Percentiles rank a stretch among this genome's conserved stretches.
phyloP scores from a whole-genome alignment of 129 eudicot genomes.

The Escallonia rubra region DNA sequence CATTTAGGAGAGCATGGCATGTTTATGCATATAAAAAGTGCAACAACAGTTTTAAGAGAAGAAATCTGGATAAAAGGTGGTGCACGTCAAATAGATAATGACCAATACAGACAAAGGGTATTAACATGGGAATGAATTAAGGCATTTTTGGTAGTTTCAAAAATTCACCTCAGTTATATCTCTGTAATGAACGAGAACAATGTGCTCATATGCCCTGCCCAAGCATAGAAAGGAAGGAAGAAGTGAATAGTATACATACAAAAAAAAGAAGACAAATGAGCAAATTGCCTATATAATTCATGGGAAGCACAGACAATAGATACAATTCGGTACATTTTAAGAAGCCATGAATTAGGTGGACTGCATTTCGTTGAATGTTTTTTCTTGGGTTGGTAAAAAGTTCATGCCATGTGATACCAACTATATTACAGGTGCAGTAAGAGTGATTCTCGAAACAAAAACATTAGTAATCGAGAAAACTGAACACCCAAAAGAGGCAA shows the following conservation, averaged over 20 bases:
- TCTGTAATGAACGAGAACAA: slow-evolving; percentile 98
- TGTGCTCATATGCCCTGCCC: slow-evolving; percentile 81
- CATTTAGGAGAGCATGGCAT: too few species aligned
- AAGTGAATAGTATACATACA: slow-evolving; percentile 4
- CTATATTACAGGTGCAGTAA: too few species aligned
- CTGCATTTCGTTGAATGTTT: too few species aligned
- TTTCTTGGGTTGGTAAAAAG: too few species aligned
- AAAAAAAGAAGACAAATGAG: not conserved
- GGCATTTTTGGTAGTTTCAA: not conserved
- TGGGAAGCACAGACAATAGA: not conserved
- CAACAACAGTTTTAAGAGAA: too few species aligned
- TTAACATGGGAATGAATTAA: not conserved
- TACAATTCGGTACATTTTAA: not conserved
- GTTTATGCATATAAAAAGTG: too few species aligned
- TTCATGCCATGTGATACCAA: too few species aligned
- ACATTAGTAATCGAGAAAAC: not conserved
- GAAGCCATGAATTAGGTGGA: not conserved
- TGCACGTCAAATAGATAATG: not conserved
- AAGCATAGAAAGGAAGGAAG: slow-evolving; percentile 15
- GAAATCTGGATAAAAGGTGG: not conserved
- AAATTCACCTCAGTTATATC: slow-evolving; percentile 65
- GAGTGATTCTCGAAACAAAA: not conserved
- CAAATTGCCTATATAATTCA: not conserved
- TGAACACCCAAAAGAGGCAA: slow-evolving; percentile 11
- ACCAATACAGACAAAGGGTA: slow-evolving; percentile 6